phyloP scores from a whole-genome alignment of 2,329 filamentous ascomycete species.

The Aspergillus brasiliensis region DNA sequence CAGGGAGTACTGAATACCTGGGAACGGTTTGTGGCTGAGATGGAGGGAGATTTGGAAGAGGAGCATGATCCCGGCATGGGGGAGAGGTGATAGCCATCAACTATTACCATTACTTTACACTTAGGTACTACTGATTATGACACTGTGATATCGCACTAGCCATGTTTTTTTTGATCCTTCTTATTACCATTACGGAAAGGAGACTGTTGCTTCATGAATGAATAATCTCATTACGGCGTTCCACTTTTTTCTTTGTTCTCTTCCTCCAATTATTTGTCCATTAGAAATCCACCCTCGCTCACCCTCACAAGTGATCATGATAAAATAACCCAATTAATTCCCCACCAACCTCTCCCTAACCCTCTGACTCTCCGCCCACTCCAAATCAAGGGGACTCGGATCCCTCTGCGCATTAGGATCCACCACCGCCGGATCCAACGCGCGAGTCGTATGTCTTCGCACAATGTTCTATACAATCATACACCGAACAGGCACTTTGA shows the following conservation, averaged over 20 bases:
- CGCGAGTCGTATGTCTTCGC: constrained; percentile 13
- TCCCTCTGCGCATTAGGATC: constrained; percentile 23
- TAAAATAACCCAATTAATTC: not conserved
- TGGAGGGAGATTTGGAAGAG: constrained; percentile 65
- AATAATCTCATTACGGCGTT: not conserved
- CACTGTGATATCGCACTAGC: not conserved
- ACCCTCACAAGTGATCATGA: no score
- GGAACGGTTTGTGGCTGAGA: constrained; percentile 86
- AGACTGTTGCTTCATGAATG: constrained; percentile 1
- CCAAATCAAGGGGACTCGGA: constrained; percentile 31
- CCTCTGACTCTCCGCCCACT: constrained; percentile 28
- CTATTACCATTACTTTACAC: not conserved
- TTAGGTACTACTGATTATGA: not conserved
- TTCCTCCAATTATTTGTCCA: not conserved
- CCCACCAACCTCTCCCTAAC: constrained; percentile 14
- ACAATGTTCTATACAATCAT: not conserved
- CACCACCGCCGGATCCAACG: constrained; percentile 32
- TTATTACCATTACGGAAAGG: not conserved
- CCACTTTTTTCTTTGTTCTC: not conserved
- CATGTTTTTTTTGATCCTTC: not conserved
- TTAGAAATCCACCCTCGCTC: no score
- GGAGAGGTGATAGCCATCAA: not conserved
- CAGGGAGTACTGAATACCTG: constrained; percentile 76
- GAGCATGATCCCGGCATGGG: constrained; percentile 9
- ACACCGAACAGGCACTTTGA: not conserved